Evolutionary conservation across 768 basidiomycete species (phyloP).

Genomic region (Pulveroboletus frians): DNA sequence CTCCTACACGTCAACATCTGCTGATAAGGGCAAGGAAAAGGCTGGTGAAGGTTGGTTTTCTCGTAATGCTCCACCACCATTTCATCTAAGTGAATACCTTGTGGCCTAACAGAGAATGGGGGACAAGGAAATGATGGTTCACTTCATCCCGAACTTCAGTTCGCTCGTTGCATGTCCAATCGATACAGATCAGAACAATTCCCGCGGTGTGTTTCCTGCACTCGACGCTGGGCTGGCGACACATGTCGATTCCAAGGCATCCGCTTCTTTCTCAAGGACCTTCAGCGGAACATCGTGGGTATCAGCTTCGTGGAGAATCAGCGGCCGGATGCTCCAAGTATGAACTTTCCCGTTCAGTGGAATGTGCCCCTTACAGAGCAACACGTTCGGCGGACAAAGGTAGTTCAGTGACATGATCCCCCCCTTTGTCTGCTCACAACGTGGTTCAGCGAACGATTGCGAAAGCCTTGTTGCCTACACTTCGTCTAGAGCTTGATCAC

Average conservation of each 20-base stretch:
- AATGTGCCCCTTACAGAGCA: slow-evolving; percentile 49
- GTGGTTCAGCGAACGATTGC: slow-evolving; percentile 58
- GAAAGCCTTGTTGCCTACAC: slow-evolving; percentile 57
- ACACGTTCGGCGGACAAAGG: slow-evolving; percentile 61
- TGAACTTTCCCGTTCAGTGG: slow-evolving; percentile 63
- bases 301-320: slow-evolving; percentile 67
- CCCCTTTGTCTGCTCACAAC: slow-evolving; percentile 9
- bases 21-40: slow-evolving; percentile 45
- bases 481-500: slow-evolving; percentile 62
- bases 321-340: slow-evolving; percentile 50
- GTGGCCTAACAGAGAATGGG: slow-evolving; percentile 29
- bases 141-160: slow-evolving; percentile 64
- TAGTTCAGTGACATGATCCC: slow-evolving; percentile 22
- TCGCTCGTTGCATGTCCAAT: slow-evolving; percentile 80
- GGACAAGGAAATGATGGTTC: slow-evolving; percentile 28
- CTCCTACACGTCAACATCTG: slow-evolving; percentile 35
- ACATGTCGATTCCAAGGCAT: slow-evolving; percentile 86
- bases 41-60: slow-evolving; percentile 34
- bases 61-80: neutral
- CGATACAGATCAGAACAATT: slow-evolving; percentile 68
- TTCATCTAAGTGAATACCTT: slow-evolving; percentile 13
- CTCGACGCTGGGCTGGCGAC: slow-evolving; percentile 82
- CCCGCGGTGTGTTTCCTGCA: slow-evolving; percentile 79
- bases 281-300: slow-evolving; percentile 52
- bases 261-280: slow-evolving; percentile 67